Evolutionary conservation across 1,284 basidiomycete species (phyloP).

Genomic region (Meripilus lineatus): DNA sequence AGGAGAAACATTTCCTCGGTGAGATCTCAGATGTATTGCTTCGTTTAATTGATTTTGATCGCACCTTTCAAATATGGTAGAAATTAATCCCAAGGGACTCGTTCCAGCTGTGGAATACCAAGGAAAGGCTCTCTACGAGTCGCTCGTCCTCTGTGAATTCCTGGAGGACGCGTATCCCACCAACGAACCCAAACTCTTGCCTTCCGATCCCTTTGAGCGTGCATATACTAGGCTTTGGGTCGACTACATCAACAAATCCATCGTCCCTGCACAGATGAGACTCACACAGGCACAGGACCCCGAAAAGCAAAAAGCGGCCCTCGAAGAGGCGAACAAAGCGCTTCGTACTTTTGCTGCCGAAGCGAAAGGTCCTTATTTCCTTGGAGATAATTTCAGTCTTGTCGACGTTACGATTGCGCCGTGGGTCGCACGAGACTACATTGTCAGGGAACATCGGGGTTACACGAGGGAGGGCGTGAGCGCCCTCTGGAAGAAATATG

Average conservation of each 20-base stretch:
- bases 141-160: conserved; percentile 55
- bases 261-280: conserved; percentile 50
- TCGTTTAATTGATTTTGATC: background rate
- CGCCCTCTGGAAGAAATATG: conserved; percentile 43
- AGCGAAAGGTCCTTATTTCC: conserved; percentile 56
- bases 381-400: conserved; percentile 49
- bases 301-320: conserved; percentile 42
- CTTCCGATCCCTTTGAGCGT: conserved; percentile 43
- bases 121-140: conserved; percentile 56
- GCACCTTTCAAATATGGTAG: conserved; percentile 19
- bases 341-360: conserved; percentile 42
- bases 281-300: conserved; percentile 48
- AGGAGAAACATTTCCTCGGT: conserved; percentile 59
- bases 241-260: conserved; percentile 46
- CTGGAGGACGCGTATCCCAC: conserved; percentile 53
- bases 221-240: conserved; percentile 49
- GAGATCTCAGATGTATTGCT: background rate
- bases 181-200: conserved; percentile 41
- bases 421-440: conserved; percentile 48
- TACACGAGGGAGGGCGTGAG: conserved; percentile 42
- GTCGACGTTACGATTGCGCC: conserved; percentile 59
- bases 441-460: conserved; percentile 46
- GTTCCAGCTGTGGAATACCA: conserved; percentile 59
- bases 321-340: conserved; percentile 40
- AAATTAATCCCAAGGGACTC: conserved; percentile 64